phyloP scores from a whole-genome alignment of 2,329 filamentous ascomycete species.

The Cladobotryum protrusum region DNA sequence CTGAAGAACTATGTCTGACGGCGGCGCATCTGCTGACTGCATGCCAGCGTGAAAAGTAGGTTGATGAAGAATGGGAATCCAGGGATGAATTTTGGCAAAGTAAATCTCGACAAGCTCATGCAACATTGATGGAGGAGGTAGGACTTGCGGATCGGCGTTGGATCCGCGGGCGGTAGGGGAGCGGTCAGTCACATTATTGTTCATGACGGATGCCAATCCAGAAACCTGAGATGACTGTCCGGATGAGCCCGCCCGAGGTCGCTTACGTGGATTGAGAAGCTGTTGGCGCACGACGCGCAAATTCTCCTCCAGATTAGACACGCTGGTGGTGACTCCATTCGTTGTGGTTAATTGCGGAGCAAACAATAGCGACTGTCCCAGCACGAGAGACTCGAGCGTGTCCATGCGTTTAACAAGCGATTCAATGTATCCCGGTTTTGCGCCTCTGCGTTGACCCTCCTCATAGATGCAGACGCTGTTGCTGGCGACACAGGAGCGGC shows the following conservation, averaged over 20 bases:
- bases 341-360: background rate
- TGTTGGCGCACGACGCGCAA: conserved; percentile 6
- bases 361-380: conserved; percentile 12
- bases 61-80: conserved; percentile 11
- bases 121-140: conserved; percentile 9
- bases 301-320: conserved; percentile 5
- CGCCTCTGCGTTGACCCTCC: conserved; percentile 10
- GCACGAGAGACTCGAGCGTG: conserved; percentile 12
- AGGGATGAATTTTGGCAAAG: conserved; percentile 10
- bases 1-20: conserved; percentile 9
- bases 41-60: conserved; percentile 5
- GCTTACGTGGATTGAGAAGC: conserved; percentile 8
- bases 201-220: background rate
- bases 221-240: conserved; percentile 1
- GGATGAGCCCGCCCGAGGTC: background rate
- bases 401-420: conserved; percentile 12
- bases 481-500: conserved; percentile 8
- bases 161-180: background rate
- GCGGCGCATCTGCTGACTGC: conserved; percentile 1
- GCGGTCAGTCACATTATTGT: background rate
- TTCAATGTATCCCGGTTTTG: conserved; percentile 12
- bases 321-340: background rate
- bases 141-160: background rate
- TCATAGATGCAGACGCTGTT: conserved; percentile 11
- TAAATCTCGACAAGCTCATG: conserved; percentile 10